These are phyloP conservation scores for Apiospora saccharicola DNA, from an alignment of 2,329 filamentous ascomycete genomes.

Conservation along the genomic window DNA sequence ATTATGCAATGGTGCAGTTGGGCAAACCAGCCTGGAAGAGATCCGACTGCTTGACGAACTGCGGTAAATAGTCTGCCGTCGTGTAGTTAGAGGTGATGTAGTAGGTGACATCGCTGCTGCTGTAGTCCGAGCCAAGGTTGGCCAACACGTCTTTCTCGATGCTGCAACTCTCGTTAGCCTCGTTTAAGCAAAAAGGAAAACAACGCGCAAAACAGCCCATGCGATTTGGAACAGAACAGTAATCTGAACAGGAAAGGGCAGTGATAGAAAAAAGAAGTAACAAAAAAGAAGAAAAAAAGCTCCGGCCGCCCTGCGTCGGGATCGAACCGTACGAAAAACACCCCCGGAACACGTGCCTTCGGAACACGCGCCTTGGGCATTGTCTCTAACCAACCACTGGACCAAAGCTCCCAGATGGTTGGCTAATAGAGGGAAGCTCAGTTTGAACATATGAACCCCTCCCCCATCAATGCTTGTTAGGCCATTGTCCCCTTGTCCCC, in stretches of 20 bases:
- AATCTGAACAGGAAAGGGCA: too few relatives aligned
- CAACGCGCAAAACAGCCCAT: too few relatives aligned
- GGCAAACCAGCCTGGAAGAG: constrained; percentile 46
- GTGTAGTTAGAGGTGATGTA: constrained; percentile 51
- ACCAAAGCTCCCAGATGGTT: not conserved
- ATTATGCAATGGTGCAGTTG: constrained; percentile 41
- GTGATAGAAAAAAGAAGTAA: too few relatives aligned
- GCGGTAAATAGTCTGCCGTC: constrained; percentile 49
- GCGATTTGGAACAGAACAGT: too few relatives aligned
- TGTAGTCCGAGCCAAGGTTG: constrained; percentile 47
- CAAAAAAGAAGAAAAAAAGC: not conserved
- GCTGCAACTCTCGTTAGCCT: constrained; percentile 33
- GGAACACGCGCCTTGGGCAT: not conserved
- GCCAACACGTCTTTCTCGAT: constrained; percentile 48
- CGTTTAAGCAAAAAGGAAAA: not conserved
- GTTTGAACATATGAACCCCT: too few relatives aligned
- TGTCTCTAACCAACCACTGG: not conserved
- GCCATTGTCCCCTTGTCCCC: too few relatives aligned
- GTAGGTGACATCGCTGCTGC: constrained; percentile 44
- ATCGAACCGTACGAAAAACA: constrained; percentile 2
- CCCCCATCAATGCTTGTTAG: too few relatives aligned
- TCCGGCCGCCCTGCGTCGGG: not conserved
- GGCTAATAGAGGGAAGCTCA: not conserved
- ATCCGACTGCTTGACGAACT: constrained; percentile 46
- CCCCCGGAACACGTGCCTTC: not conserved